Conservation (phyloP, 2,329 filamentous ascomycete genomes). For the Penicillium griseofulvum region DNA sequence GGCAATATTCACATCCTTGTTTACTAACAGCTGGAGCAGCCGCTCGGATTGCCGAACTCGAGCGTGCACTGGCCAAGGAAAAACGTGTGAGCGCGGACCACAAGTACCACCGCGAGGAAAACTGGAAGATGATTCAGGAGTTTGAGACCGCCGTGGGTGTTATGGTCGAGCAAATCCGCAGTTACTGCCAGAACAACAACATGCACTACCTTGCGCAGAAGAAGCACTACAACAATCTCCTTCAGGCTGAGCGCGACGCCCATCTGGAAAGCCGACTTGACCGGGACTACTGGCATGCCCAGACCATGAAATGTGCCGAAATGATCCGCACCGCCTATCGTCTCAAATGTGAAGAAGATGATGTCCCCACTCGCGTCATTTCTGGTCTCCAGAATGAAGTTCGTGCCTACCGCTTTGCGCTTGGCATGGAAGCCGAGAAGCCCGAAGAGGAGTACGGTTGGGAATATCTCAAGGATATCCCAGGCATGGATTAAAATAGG, state of each 20-base stretch:
- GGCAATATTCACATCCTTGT: not conserved
- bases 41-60: conserved; percentile 49
- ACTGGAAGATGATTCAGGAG: conserved; percentile 48
- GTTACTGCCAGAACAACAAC: conserved; percentile 51
- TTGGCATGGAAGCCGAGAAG: conserved; percentile 50
- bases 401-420: conserved; percentile 46
- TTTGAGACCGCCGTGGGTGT: conserved; percentile 48
- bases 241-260: conserved; percentile 51
- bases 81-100: conserved; percentile 44
- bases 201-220: conserved; percentile 48
- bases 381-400: conserved; percentile 51
- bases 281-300: conserved; percentile 49
- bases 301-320: conserved; percentile 48
- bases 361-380: conserved; percentile 44
- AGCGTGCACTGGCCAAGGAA: conserved; percentile 48
- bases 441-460: conserved; percentile 51
- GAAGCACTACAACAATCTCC: conserved; percentile 50
- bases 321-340: conserved; percentile 50
- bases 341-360: conserved; percentile 50
- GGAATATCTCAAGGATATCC: conserved; percentile 47
- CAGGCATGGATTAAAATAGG: conserved; percentile 33
- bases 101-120: conserved; percentile 48
- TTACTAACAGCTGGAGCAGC: conserved; percentile 27
- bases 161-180: conserved; percentile 52
- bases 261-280: conserved; percentile 50